A percentile compares a stretch with the other conserved stretches of the same genome.
Conservation (phyloP, 805 yeast species). For the Sugiyamaella chiloensis region DNA sequence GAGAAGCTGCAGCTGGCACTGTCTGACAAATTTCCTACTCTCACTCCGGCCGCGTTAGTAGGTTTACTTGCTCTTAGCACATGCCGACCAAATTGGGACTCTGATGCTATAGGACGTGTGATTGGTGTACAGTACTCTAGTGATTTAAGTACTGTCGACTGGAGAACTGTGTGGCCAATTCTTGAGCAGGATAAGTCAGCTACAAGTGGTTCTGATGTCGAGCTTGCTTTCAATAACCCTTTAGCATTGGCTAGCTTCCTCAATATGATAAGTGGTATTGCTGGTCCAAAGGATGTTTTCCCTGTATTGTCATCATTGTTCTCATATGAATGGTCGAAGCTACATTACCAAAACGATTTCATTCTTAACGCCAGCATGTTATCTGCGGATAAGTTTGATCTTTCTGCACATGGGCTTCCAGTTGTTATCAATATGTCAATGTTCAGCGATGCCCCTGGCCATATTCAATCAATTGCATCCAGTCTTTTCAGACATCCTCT, state of each 20-base stretch:
- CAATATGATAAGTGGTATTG: neutral
- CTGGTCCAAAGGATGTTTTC: slow-evolving; percentile 1
- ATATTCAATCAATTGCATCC: slow-evolving; percentile 19
- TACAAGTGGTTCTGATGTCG: neutral
- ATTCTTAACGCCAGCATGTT: slow-evolving; percentile 7
- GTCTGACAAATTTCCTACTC: neutral
- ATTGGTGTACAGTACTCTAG: neutral
- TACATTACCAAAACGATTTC: slow-evolving; percentile 13
- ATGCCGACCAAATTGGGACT: slow-evolving; percentile 1
- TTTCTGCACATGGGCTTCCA: slow-evolving; percentile 9
- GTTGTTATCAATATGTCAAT: slow-evolving; percentile 10
- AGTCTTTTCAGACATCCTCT: slow-evolving; percentile 23
- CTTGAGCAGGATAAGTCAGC: slow-evolving; percentile 3
- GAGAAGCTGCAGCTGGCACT: neutral
- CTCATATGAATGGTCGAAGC: slow-evolving; percentile 12
- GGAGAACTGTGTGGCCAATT: slow-evolving; percentile 5
- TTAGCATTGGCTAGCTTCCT: neutral
- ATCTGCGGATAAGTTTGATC: slow-evolving; percentile 9
- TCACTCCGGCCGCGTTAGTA: neutral
- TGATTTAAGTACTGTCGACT: neutral
- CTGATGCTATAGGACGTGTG: slow-evolving; percentile 4
- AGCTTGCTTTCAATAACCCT: slow-evolving; percentile 1
- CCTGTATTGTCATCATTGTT: slow-evolving; percentile 7
- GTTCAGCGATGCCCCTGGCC: slow-evolving; percentile 13
- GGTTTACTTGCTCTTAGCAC: neutral